These are phyloP conservation scores for Colletotrichum brevisporum DNA, from an alignment of 2,329 filamentous ascomycete species.

Conservation along the genomic window DNA sequence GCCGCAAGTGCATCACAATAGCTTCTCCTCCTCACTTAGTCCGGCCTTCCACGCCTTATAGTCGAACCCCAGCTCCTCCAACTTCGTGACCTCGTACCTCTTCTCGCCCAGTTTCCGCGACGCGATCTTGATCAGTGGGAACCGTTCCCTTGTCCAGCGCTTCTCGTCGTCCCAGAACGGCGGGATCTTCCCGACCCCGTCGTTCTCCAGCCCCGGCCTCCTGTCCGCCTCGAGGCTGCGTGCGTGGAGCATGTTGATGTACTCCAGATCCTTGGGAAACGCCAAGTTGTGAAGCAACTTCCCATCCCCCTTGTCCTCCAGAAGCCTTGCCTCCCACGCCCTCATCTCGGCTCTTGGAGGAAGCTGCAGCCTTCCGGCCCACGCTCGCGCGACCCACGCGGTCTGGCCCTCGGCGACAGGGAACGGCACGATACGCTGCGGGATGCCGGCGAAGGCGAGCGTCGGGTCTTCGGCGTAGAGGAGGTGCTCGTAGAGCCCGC, in stretches of 20 bases:
- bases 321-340: conserved; percentile 69
- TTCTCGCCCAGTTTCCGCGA: conserved; percentile 52
- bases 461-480: conserved; percentile 77
- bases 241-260: conserved; percentile 70
- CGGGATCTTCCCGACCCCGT: conserved; percentile 53
- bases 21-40: conserved; percentile 20
- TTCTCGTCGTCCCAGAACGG: conserved; percentile 58
- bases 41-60: conserved; percentile 49
- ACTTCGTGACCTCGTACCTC: conserved; percentile 50
- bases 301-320: conserved; percentile 62
- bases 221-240: conserved; percentile 58
- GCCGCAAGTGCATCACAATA: neutral
- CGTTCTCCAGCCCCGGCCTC: conserved; percentile 50
- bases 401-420: conserved; percentile 78
- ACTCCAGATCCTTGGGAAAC: conserved; percentile 69
- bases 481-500: conserved; percentile 77
- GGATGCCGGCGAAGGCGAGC: conserved; percentile 75
- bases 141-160: conserved; percentile 55
- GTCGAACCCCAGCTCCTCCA: conserved; percentile 66
- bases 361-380: conserved; percentile 71
- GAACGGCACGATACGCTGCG: conserved; percentile 80
- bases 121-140: conserved; percentile 58
- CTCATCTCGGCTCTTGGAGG: conserved; percentile 71
- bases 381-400: conserved; percentile 76
- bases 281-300: conserved; percentile 58